Percentiles rank a stretch among this genome's conserved stretches.
These are phyloP conservation scores for Eucalyptus caleyi DNA, from an alignment of 345 rosid genomes.

Conservation along the genomic window DNA sequence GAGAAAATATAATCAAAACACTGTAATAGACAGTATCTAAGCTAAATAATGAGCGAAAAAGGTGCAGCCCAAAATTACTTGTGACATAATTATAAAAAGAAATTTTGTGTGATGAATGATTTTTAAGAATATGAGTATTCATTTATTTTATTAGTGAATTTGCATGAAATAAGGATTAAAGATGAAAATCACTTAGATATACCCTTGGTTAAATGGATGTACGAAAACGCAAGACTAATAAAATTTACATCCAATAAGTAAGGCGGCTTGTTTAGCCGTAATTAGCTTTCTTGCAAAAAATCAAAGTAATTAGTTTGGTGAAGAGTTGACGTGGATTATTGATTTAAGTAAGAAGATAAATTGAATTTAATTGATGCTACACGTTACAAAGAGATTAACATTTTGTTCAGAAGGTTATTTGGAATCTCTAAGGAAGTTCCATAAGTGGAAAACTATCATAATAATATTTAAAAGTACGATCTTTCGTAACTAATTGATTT, in stretches of 20 bases:
- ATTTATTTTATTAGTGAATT: not conserved
- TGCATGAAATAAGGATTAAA: not conserved
- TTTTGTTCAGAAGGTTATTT: not conserved
- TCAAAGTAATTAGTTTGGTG: not conserved
- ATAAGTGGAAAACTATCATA: not conserved
- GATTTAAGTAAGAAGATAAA: not conserved
- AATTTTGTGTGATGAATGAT: not conserved
- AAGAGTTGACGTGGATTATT: not conserved
- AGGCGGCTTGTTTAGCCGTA: not conserved
- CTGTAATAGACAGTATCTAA: not conserved
- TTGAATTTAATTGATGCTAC: not conserved
- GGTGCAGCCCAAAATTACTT: not conserved
- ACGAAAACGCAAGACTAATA: accelerated
- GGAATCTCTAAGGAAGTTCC: not conserved
- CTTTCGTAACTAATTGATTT: not conserved
- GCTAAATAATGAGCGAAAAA: not conserved
- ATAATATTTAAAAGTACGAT: not conserved
- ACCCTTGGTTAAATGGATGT: not conserved
- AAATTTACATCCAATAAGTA: not conserved
- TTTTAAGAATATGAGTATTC: not conserved
- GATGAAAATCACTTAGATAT: not conserved
- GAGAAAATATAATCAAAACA: too few relatives aligned
- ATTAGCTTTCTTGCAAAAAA: not conserved
- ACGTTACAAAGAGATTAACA: not conserved
- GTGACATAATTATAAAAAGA: not conserved